These are phyloP conservation scores for Aspergillus funiculosus DNA, from an alignment of 495 filamentous ascomycete species.

Conservation along the genomic window DNA sequence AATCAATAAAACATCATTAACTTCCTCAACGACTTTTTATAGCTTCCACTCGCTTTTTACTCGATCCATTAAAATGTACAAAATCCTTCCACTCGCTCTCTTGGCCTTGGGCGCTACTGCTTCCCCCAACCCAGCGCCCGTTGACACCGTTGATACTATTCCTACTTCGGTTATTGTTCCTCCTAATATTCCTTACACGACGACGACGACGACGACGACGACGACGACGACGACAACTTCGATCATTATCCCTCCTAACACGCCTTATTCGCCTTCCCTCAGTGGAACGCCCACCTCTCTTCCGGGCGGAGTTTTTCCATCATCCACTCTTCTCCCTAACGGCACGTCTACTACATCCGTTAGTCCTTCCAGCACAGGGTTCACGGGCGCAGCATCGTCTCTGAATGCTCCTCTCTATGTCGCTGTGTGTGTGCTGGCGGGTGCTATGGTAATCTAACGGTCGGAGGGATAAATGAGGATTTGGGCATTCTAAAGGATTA, in stretches of 20 bases:
- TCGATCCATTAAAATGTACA: neutral
- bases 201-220: too few relatives aligned
- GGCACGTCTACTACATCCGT: neutral
- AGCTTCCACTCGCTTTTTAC: constrained; percentile 5
- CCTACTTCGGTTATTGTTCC: neutral
- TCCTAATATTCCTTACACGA: neutral
- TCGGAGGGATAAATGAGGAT: neutral
- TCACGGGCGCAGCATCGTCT: neutral
- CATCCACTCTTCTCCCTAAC: neutral
- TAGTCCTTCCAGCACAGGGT: too few relatives aligned
- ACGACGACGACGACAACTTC: too few relatives aligned
- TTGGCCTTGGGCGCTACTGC: neutral
- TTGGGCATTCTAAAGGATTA: neutral
- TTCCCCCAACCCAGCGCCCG: neutral
- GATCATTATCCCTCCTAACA: neutral
- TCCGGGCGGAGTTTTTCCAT: neutral
- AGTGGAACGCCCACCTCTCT: neutral
- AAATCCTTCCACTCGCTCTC: neutral
- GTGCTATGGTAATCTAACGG: neutral
- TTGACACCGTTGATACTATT: neutral
- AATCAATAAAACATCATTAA: too few relatives aligned
- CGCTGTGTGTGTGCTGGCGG: neutral
- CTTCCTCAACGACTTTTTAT: too few relatives aligned
- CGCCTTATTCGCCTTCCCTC: neutral
- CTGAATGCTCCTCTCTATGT: neutral